Conservation (phyloP, 768 basidiomycete genomes). For the Tylopilus balloui region DNA sequence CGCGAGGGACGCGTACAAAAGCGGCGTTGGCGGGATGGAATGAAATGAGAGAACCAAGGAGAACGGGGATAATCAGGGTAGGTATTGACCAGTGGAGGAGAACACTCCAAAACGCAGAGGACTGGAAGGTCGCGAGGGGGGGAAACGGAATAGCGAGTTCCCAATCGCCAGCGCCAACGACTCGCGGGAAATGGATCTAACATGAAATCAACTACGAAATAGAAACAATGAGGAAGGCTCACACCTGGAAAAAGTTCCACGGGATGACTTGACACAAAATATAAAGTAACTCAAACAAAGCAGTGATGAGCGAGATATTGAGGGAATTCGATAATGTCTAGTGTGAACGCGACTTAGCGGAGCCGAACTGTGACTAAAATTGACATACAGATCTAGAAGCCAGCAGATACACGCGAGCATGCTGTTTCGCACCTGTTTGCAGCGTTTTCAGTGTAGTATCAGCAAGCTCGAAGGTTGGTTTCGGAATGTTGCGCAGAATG, state of each 20-base stretch:
- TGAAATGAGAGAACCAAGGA: constrained; percentile 57
- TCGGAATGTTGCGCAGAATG: constrained; percentile 22
- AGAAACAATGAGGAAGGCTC: constrained; percentile 1
- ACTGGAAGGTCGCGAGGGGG: constrained; percentile 42
- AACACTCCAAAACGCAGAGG: constrained; percentile 47
- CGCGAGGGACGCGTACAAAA: constrained; percentile 19
- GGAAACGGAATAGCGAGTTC: constrained; percentile 43
- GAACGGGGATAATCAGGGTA: constrained; percentile 51
- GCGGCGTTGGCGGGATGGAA: constrained; percentile 46
- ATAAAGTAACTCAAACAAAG: constrained; percentile 50
- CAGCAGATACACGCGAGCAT: constrained; percentile 18
- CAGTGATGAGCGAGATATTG: constrained; percentile 56
- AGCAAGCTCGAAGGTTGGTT: constrained; percentile 19
- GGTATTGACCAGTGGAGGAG: constrained; percentile 63
- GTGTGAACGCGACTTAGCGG: constrained; percentile 1
- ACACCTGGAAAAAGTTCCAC: constrained; percentile 44
- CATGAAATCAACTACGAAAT: constrained; percentile 1
- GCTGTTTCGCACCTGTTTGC: constrained; percentile 16
- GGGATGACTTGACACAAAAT: constrained; percentile 51
- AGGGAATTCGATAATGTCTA: constrained; percentile 63
- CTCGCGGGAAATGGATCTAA: constrained; percentile 18
- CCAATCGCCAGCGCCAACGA: constrained; percentile 3
- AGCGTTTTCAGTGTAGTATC: constrained; percentile 20
- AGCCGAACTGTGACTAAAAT: not conserved
- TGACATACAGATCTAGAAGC: constrained; percentile 28